These are phyloP conservation scores for Sungouiella thailandica DNA, from an alignment of 805 yeast genomes.

Conservation along the genomic window DNA sequence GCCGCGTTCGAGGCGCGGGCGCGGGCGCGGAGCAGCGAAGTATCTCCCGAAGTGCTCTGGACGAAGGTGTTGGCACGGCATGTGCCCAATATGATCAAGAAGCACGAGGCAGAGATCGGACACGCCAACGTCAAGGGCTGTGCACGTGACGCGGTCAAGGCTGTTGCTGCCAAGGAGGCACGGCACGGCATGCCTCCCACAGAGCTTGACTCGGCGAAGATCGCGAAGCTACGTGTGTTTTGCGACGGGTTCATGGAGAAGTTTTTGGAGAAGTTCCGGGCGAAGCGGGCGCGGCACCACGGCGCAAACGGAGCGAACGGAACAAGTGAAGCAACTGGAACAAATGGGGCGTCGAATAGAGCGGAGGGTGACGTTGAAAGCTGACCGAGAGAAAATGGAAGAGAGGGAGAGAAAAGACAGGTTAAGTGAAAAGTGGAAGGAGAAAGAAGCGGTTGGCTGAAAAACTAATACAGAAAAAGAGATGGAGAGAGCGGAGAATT, in stretches of 20 bases:
- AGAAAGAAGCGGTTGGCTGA: too few species aligned
- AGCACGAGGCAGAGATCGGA: constrained; percentile 61
- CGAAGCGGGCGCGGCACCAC: constrained; percentile 36
- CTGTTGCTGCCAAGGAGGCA: constrained; percentile 64
- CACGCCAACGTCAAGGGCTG: constrained; percentile 70
- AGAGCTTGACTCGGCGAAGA: constrained; percentile 59
- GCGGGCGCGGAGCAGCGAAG: background rate
- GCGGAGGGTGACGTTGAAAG: too few species aligned
- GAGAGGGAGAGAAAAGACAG: too few species aligned
- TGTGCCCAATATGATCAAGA: constrained; percentile 75
- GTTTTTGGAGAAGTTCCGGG: constrained; percentile 44
- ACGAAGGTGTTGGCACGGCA: constrained; percentile 55
- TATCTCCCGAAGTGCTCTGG: constrained; percentile 33
- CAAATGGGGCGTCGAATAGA: too few species aligned
- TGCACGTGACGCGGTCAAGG: constrained; percentile 71
- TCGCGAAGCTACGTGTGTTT: constrained; percentile 64
- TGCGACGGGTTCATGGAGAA: constrained; percentile 63
- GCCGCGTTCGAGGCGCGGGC: constrained; percentile 6
- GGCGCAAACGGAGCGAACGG: too few species aligned
- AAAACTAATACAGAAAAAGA: too few species aligned
- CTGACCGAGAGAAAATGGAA: too few species aligned
- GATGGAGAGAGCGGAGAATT: too few species aligned
- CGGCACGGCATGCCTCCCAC: constrained; percentile 47
- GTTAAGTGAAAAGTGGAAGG: too few species aligned
- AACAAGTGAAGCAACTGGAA: too few species aligned